A percentile compares a stretch with the other conserved stretches of the same genome.
Conservation (phyloP, 495 filamentous ascomycete genomes). For the Xanthoparmelia taractica region DNA sequence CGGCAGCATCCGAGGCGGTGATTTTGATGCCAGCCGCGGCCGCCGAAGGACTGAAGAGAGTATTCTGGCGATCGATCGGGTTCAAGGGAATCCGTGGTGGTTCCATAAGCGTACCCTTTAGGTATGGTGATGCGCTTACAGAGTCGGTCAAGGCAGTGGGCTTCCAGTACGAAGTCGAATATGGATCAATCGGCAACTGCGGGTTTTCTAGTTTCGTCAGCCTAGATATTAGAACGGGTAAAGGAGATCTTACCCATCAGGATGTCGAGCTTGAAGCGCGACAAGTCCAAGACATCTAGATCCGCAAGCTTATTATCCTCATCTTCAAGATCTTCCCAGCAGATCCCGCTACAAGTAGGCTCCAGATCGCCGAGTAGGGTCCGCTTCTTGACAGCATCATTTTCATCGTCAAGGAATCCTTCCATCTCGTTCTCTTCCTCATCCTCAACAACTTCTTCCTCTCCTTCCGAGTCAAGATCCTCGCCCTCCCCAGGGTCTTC, state of each 20-base stretch:
- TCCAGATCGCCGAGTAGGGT: constrained; percentile 61
- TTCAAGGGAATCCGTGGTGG: constrained; percentile 24
- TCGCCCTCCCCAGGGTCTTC: constrained; percentile 75
- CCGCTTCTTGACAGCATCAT: constrained; percentile 36
- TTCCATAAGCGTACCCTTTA: constrained; percentile 21
- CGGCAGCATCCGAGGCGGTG: constrained; percentile 26
- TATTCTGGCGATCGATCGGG: constrained; percentile 16
- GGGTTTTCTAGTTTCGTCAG: constrained; percentile 34
- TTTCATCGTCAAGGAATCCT: constrained; percentile 47
- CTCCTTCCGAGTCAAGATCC: constrained; percentile 67
- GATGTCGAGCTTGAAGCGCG: constrained; percentile 61
- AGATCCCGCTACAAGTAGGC: constrained; percentile 68
- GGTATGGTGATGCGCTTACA: constrained; percentile 27
- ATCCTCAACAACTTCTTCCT: constrained; percentile 59
- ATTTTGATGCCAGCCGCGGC: not conserved
- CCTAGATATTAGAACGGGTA: not conserved
- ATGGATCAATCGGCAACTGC: constrained; percentile 68
- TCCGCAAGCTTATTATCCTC: constrained; percentile 31
- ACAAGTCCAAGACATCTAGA: constrained; percentile 37
- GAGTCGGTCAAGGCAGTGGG: constrained; percentile 22
- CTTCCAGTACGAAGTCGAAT: constrained; percentile 74
- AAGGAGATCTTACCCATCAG: constrained; percentile 51
- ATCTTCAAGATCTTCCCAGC: constrained; percentile 59
- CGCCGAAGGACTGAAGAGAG: constrained; percentile 1
- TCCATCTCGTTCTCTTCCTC: constrained; percentile 50